These are phyloP conservation scores for Boletus nobilissimus DNA, from an alignment of 1,284 basidiomycete genomes.

Conservation along the genomic window DNA sequence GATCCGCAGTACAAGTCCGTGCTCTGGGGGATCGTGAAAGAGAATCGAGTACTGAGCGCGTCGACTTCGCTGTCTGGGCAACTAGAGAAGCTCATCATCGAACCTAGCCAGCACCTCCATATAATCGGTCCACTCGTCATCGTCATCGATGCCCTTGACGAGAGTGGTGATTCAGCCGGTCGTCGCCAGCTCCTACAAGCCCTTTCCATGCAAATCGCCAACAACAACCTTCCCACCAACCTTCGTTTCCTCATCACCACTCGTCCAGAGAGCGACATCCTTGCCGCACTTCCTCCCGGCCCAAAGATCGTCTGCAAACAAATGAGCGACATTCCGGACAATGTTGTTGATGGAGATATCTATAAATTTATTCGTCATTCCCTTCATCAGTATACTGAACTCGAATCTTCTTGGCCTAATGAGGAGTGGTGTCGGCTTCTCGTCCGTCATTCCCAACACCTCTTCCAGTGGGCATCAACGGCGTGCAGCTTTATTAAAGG, in stretches of 20 bases:
- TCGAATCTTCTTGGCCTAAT: not conserved
- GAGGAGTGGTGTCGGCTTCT: not conserved
- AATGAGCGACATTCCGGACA: not conserved
- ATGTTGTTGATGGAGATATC: not conserved
- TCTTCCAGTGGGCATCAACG: not conserved
- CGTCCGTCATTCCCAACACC: not conserved
- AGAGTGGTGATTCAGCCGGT: not conserved
- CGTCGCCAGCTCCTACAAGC: not conserved
- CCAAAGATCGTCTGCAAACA: not conserved
- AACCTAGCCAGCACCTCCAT: not conserved
- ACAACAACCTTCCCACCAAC: not conserved
- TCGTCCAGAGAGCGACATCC: not conserved
- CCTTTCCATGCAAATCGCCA: not conserved
- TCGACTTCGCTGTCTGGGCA: not conserved
- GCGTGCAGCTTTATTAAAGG: not conserved
- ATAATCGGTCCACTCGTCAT: not conserved
- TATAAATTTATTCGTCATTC: not conserved
- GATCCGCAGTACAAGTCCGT: not conserved
- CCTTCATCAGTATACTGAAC: not conserved
- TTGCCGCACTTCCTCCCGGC: not conserved
- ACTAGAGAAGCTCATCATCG: not conserved
- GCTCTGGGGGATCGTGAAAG: not conserved
- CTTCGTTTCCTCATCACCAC: not conserved
- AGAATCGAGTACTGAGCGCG: not conserved
- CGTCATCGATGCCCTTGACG: not conserved